phyloP scores from a whole-genome alignment of 148 eudicot species.

The Salicornia ramosissima region DNA sequence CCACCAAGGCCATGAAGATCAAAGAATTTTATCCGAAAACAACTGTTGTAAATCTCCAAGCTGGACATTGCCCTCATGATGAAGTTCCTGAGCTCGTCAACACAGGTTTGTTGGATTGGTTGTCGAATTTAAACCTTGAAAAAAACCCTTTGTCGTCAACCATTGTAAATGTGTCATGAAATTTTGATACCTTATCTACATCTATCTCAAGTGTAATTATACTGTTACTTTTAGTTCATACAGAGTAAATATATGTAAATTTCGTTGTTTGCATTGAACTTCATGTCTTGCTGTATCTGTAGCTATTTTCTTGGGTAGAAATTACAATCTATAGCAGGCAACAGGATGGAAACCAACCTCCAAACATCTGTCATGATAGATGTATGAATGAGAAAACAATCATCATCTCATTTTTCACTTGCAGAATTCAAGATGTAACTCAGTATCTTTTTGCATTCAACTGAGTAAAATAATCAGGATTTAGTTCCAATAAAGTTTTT shows the following conservation, averaged over 20 bases:
- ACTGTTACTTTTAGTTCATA: neutral
- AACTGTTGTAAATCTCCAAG: constrained; percentile 72
- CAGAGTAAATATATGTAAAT: neutral
- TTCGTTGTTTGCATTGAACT: too few relatives aligned
- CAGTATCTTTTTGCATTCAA: too few relatives aligned
- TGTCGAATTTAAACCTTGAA: constrained; percentile 42
- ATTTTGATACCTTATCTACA: constrained; percentile 16
- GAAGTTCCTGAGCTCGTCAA: constrained; percentile 96
- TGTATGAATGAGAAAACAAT: too few relatives aligned
- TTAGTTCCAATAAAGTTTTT: too few relatives aligned
- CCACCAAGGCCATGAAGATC: constrained; percentile 73
- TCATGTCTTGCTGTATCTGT: neutral
- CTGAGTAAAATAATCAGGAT: too few relatives aligned
- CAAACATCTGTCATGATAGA: too few relatives aligned
- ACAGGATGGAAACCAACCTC: too few relatives aligned
- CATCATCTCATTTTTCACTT: too few relatives aligned
- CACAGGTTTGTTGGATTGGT: constrained; percentile 80
- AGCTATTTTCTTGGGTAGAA: neutral
- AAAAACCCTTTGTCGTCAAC: constrained; percentile 31
- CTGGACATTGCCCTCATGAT: constrained; percentile 99
- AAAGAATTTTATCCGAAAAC: constrained; percentile 87
- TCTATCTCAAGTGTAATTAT: neutral
- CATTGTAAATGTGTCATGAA: constrained; percentile 29
- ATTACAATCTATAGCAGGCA: too few relatives aligned
- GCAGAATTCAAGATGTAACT: too few relatives aligned